Evolutionary conservation across 305 asterid species (phyloP).

Genomic region (Solanum hybrid): DNA sequence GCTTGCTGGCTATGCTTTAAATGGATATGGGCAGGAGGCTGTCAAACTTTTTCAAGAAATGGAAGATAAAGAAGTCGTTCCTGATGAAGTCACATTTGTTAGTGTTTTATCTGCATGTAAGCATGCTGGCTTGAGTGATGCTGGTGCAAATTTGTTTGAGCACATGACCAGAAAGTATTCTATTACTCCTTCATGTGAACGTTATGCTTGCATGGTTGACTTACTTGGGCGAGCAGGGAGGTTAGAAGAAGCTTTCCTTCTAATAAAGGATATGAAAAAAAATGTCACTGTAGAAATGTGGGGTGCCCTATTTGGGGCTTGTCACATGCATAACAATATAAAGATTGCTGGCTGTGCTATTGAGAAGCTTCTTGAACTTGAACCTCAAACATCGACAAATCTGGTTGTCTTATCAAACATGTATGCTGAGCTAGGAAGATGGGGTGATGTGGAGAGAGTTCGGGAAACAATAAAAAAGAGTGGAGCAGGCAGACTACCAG

Average conservation of each 20-base stretch:
- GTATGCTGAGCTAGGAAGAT: conserved; percentile 28
- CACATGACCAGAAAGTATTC: conserved; percentile 21
- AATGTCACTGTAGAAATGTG: conserved; percentile 22
- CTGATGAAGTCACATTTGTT: conserved; percentile 32
- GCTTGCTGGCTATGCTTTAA: conserved; percentile 32
- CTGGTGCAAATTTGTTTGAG: conserved; percentile 19
- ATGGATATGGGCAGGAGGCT: conserved; percentile 32
- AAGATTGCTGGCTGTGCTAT: conserved; percentile 21
- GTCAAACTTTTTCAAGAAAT: conserved; percentile 20
- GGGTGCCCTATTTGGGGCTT: conserved; percentile 30
- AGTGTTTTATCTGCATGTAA: conserved; percentile 31
- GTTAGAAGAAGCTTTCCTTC: conserved; percentile 27
- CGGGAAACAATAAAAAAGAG: conserved; percentile 18
- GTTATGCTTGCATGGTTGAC: conserved; percentile 27
- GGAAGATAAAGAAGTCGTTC: conserved; percentile 19
- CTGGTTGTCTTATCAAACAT: conserved; percentile 25
- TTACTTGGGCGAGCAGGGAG: conserved; percentile 34
- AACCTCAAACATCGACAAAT: conserved; percentile 20
- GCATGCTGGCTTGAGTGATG: conserved; percentile 30
- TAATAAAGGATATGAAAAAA: conserved; percentile 16
- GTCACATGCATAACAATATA: conserved; percentile 17
- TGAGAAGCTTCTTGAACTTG: conserved; percentile 24
- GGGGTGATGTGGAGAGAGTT: conserved; percentile 30
- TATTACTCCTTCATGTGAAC: conserved; percentile 25
- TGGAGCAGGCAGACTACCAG: conserved; percentile 23